phyloP scores from a whole-genome alignment of 2,329 filamentous ascomycete species.

The Diaporthe humulicola region DNA sequence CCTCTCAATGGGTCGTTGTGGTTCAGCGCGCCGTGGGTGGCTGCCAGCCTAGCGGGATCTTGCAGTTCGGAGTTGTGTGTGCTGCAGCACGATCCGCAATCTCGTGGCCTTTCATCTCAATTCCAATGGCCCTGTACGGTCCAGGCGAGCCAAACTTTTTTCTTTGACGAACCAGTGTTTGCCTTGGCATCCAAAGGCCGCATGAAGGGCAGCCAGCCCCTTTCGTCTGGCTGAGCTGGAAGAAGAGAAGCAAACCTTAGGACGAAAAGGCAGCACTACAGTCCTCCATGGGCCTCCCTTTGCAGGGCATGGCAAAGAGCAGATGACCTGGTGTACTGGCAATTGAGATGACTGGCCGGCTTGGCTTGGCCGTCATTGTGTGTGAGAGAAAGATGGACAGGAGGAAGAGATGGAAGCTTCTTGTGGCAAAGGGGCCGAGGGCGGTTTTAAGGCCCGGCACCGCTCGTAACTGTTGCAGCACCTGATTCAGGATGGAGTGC shows the following conservation, averaged over 20 bases:
- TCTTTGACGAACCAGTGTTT: conserved; percentile 14
- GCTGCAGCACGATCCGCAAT: background rate
- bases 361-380: conserved; percentile 7
- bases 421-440: background rate
- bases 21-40: background rate
- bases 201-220: background rate
- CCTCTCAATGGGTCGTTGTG: background rate
- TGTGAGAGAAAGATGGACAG: background rate
- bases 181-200: conserved; percentile 35
- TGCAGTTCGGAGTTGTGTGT: background rate
- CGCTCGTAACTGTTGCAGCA: too few species aligned
- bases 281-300: background rate
- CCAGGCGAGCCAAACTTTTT: background rate
- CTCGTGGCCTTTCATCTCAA: background rate
- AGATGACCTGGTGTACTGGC: background rate
- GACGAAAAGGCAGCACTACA: conserved; percentile 28
- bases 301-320: background rate
- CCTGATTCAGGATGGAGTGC: background rate
- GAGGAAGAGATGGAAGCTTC: background rate
- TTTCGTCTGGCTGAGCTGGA: background rate
- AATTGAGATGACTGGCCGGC: background rate
- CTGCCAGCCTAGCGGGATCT: background rate
- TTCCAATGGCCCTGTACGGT: too few species aligned
- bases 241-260: conserved; percentile 33
- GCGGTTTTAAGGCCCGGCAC: conserved; percentile 29